Evolutionary conservation across 495 filamentous ascomycete genomes (phyloP), one percentile per base, ranked within the genome.

Genomic region (Tuber magnatum): DNA sequence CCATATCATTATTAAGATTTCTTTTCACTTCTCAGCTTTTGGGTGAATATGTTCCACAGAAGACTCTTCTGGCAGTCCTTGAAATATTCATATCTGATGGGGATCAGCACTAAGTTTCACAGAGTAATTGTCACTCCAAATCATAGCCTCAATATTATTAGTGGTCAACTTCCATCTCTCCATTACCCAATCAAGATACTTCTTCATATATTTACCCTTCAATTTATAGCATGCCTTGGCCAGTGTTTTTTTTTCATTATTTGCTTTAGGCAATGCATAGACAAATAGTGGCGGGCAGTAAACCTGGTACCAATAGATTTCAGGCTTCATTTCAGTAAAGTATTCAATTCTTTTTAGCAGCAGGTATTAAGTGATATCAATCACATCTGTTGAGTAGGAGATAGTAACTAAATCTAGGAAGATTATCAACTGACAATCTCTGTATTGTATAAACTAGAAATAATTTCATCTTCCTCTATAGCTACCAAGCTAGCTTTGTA

Each of bases 61-160:
- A 73, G 39, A 80, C 20, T 78, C 78, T 24, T 78, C 76, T 1
- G 0, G 9, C 32, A 73, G 43, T 65, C 22, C 68, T 32, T 68
- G 12, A 39, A 77, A 80, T 10, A 80, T 71, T 70, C 72, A 80
- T 48, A 74, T 41, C 43, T 71, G 51, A 68, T 35, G 28, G 5
- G 46, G 68, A 73, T 77, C 56, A 41, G 22, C 7, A 10, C 28
- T 74, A 28, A 69, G 68, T 44, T 80, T 73, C 38, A 80, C 44
- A 68, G 51, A 72, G 73, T 76, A 80, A 41, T 80, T 28, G 44
- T 80, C 71, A 68, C 76, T 80, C 56, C 76, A 80, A 39, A 80
- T 61, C 1, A 78, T 41, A 14, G 24, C 71, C 61, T 78, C 69
- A 75, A 78, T 75, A 12, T 75, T 68, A 35, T 70, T 61, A 6